phyloP scores from a whole-genome alignment of 495 filamentous ascomycete genomes.

The Lasiosphaeria ovina region DNA sequence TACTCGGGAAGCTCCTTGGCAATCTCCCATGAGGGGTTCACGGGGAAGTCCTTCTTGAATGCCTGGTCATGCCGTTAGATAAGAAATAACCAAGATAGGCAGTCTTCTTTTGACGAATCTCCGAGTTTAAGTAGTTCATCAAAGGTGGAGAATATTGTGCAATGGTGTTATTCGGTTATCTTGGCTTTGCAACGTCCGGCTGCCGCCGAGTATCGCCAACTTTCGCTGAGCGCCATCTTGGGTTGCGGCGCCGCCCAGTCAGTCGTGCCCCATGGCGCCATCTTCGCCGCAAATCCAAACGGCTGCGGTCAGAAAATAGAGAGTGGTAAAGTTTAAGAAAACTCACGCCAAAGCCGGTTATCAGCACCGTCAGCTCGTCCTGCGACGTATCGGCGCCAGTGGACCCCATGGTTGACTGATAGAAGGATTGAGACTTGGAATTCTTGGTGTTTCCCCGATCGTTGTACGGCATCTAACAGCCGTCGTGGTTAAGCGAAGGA shows the following conservation, averaged over 20 bases:
- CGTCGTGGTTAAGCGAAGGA: too few relatives aligned
- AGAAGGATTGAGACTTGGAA: background rate
- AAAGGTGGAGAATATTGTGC: too few relatives aligned
- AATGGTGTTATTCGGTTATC: too few relatives aligned
- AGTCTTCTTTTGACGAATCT: background rate
- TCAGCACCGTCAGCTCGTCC: slow-evolving; percentile 62
- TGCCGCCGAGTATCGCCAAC: too few relatives aligned
- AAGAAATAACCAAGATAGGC: background rate
- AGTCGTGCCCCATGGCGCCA: background rate
- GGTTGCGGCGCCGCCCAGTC: too few relatives aligned
- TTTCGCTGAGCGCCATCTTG: too few relatives aligned
- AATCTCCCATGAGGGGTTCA: slow-evolving; percentile 73
- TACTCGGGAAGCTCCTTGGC: slow-evolving; percentile 49
- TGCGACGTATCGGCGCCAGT: slow-evolving; percentile 22
- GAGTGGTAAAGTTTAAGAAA: slow-evolving; percentile 1
- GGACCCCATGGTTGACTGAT: slow-evolving; percentile 37
- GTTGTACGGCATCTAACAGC: too few relatives aligned
- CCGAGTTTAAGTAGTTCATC: background rate
- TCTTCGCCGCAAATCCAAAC: background rate
- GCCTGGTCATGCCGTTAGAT: slow-evolving; percentile 45
- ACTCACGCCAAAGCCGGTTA: slow-evolving; percentile 73
- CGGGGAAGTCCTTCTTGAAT: slow-evolving; percentile 59
- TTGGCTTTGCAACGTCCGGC: too few relatives aligned
- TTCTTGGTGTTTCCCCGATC: too few relatives aligned
- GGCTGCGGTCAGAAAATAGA: background rate